Evolutionary conservation across 768 basidiomycete species (phyloP).

Genomic region (Mycena rebaudengoi): DNA sequence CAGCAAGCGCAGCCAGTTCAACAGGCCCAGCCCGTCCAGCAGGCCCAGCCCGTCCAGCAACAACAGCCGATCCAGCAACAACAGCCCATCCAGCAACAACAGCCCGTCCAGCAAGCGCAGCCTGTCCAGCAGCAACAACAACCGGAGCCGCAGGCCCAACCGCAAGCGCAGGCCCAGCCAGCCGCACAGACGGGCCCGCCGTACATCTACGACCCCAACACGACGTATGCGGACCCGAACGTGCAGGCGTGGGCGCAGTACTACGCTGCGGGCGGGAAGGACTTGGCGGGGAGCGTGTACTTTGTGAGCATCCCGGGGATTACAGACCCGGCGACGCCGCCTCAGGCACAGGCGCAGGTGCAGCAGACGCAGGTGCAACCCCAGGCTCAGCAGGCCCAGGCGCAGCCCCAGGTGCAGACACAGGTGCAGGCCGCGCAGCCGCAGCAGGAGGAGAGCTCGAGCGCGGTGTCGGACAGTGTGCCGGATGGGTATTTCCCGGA

Average conservation of each 20-base stretch:
- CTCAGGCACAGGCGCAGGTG: no score
- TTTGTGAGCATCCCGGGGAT: slow-evolving; percentile 83
- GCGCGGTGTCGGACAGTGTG: no score
- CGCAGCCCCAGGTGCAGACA: slow-evolving; percentile 16
- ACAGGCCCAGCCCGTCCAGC: slow-evolving; percentile 16
- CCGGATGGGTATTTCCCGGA: slow-evolving; percentile 17
- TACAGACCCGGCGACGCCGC: slow-evolving; percentile 49
- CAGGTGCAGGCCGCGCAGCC: no score
- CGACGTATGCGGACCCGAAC: slow-evolving; percentile 79
- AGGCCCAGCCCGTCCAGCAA: slow-evolving; percentile 40
- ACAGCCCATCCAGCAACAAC: slow-evolving; percentile 33
- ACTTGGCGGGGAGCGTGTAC: slow-evolving; percentile 80
- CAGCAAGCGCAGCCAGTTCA: no score
- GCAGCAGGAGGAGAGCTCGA: slow-evolving; percentile 19
- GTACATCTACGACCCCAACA: slow-evolving; percentile 67
- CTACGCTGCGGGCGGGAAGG: slow-evolving; percentile 81
- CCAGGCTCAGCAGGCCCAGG: slow-evolving; percentile 27
- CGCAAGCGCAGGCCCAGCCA: slow-evolving; percentile 25
- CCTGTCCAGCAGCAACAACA: no score
- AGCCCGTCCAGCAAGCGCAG: slow-evolving; percentile 33
- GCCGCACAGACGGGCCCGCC: slow-evolving; percentile 48
- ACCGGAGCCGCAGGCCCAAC: slow-evolving; percentile 34
- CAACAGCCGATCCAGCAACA: no score
- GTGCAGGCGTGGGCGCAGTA: slow-evolving; percentile 90
- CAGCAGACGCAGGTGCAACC: no score